Percentiles rank a stretch among this genome's conserved stretches.
Evolutionary conservation across 1,284 basidiomycete species (phyloP).

Genomic region (Cryptococcus sp.): DNA sequence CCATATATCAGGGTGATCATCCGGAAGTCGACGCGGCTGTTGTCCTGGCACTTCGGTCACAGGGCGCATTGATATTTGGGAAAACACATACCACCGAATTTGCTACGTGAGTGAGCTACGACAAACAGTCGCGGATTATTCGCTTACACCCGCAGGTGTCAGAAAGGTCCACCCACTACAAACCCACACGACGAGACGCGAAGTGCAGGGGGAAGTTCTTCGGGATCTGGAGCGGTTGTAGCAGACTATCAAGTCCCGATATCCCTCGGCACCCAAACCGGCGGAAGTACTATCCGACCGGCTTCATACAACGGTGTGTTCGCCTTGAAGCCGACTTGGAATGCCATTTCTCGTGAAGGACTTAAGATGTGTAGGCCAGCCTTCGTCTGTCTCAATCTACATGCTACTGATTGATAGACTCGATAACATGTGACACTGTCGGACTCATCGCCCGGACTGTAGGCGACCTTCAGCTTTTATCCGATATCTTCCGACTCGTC

Average conservation of each 20-base stretch:
- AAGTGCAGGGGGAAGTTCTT: conserved; percentile 34
- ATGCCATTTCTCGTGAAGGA: conserved; percentile 35
- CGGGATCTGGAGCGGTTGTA: conserved; percentile 37
- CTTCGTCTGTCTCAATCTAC: neutral
- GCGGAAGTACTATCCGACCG: conserved; percentile 31
- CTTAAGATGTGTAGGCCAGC: conserved; percentile 28
- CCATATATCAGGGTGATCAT: conserved; percentile 22
- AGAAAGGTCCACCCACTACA: conserved; percentile 23
- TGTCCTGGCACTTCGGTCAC: conserved; percentile 19
- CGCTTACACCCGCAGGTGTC: conserved; percentile 3
- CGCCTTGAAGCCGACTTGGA: conserved; percentile 39
- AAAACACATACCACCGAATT: conserved; percentile 41
- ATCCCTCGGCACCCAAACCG: conserved; percentile 31
- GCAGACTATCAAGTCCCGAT: conserved; percentile 34
- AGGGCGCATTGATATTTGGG: conserved; percentile 38
- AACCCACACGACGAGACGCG: conserved; percentile 31
- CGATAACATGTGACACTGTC: conserved; percentile 34
- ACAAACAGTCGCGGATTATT: neutral
- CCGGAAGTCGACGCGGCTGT: conserved; percentile 24
- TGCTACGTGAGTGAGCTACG: conserved; percentile 30
- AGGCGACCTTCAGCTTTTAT: conserved; percentile 30
- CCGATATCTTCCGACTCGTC: conserved; percentile 22
- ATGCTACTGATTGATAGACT: conserved; percentile 11
- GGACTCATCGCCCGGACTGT: conserved; percentile 33
- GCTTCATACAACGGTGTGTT: conserved; percentile 38